A percentile compares a stretch with the other conserved stretches of the same genome.
These are phyloP conservation scores for Diaporthe amygdali DNA, from an alignment of 2,329 filamentous ascomycete genomes.

Conservation along the genomic window DNA sequence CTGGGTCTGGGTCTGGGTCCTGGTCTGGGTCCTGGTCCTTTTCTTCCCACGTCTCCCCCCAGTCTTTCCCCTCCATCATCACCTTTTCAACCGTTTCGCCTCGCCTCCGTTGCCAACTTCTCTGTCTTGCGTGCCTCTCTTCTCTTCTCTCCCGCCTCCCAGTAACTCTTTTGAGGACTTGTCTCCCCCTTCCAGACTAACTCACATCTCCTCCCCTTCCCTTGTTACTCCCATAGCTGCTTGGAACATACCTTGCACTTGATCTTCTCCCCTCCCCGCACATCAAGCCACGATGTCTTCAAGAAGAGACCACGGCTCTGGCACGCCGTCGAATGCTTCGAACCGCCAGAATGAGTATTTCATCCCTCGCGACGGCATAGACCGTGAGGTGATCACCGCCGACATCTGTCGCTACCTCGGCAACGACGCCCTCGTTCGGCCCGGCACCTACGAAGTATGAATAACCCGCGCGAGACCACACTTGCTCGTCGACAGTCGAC, in stretches of 20 bases:
- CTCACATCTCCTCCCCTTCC: background rate
- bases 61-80: slow-evolving; percentile 20
- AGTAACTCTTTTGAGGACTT: background rate
- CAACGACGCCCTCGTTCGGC: slow-evolving; percentile 80
- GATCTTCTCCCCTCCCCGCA: background rate
- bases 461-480: slow-evolving; percentile 26
- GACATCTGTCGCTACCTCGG: slow-evolving; percentile 86
- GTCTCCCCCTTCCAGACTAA: slow-evolving; percentile 22
- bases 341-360: slow-evolving; percentile 78
- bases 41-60: slow-evolving; percentile 23
- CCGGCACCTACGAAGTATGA: slow-evolving; percentile 74
- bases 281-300: slow-evolving; percentile 43
- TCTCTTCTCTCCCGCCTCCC: background rate
- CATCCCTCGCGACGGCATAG: slow-evolving; percentile 79
- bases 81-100: slow-evolving; percentile 10
- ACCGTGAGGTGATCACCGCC: slow-evolving; percentile 82
- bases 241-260: slow-evolving; percentile 9
- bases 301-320: slow-evolving; percentile 39
- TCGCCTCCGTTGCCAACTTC: background rate
- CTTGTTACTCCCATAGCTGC: slow-evolving; percentile 15
- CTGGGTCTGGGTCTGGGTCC: background rate
- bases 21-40: slow-evolving; percentile 20
- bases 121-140: background rate
- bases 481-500: background rate
- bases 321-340: slow-evolving; percentile 35